A percentile compares a stretch with the other conserved stretches of the same genome.
Evolutionary conservation across 2,329 filamentous ascomycete species (phyloP).

Genomic region (Berkeleyomyces basicola): DNA sequence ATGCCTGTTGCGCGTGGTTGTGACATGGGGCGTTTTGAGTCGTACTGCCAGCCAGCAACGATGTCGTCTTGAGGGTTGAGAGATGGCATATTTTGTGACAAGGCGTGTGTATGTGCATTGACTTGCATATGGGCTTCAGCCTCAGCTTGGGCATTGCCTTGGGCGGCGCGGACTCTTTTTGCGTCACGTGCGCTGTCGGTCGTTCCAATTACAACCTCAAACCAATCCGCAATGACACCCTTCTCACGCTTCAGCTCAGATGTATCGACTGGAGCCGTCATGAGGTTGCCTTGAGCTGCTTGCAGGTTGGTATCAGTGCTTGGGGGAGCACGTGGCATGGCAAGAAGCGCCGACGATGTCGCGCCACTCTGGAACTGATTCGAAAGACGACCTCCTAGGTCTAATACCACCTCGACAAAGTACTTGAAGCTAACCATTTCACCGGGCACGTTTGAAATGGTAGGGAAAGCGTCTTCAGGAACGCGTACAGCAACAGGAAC

Average conservation of each 20-base stretch:
- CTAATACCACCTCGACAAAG: conserved; percentile 80
- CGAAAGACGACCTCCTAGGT: conserved; percentile 73
- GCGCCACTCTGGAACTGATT: conserved; percentile 53
- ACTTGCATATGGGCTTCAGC: background rate
- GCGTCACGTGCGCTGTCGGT: conserved; percentile 44
- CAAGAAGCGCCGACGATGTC: conserved; percentile 26
- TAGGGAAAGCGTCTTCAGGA: conserved; percentile 82
- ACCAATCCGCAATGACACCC: conserved; percentile 71
- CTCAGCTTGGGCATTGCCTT: conserved; percentile 16
- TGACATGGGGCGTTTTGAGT: conserved; percentile 6
- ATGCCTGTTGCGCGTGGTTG: conserved; percentile 7
- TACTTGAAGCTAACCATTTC: conserved; percentile 94
- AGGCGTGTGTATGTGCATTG: conserved; percentile 1
- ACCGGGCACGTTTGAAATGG: conserved; percentile 75
- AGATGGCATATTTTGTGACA: conserved; percentile 13
- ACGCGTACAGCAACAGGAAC: conserved; percentile 73
- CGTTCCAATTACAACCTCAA: conserved; percentile 79
- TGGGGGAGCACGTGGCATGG: conserved; percentile 17
- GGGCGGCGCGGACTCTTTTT: conserved; percentile 5
- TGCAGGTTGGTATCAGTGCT: conserved; percentile 26
- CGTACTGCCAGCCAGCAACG: conserved; percentile 13
- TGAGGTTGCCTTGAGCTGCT: conserved; percentile 33
- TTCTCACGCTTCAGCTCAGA: conserved; percentile 75
- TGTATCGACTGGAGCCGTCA: conserved; percentile 66
- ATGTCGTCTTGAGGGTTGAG: conserved; percentile 21